phyloP scores from a whole-genome alignment of 176 grass and related monocot species.

The Cenchrus purpureus region DNA sequence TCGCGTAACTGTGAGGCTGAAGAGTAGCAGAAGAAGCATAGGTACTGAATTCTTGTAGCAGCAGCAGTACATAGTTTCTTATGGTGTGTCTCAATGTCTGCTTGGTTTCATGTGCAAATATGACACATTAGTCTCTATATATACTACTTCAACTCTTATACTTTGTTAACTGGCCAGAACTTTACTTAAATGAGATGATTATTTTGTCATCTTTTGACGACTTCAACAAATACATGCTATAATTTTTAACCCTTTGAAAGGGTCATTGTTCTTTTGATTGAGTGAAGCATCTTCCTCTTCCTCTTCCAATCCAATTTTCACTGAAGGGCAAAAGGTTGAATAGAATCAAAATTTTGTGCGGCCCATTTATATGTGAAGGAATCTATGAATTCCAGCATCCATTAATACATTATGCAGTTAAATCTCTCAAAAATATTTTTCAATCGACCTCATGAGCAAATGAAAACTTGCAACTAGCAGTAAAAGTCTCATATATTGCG shows the following conservation, averaged over 20 bases:
- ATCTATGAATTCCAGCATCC: too few species aligned
- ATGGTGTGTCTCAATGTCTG: not conserved
- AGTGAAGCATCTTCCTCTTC: not conserved
- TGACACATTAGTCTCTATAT: not conserved
- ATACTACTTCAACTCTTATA: not conserved
- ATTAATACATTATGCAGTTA: too few species aligned
- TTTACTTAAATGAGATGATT: not conserved
- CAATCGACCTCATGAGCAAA: not conserved
- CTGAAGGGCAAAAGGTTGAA: not conserved
- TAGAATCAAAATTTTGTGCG: too few species aligned
- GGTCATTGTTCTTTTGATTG: not conserved
- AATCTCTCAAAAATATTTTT: not conserved
- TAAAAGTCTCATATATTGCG: not conserved
- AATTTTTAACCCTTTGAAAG: not conserved
- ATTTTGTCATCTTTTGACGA: too few species aligned
- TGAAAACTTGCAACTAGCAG: not conserved
- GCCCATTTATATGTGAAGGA: not conserved
- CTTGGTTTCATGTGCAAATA: not conserved
- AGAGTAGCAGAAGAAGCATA: constrained; percentile 24
- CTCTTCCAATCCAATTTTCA: not conserved
- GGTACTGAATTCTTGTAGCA: not conserved
- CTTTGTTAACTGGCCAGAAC: not conserved
- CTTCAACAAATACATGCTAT: not conserved
- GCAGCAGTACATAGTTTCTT: not conserved
- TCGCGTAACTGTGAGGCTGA: not conserved